Conservation (phyloP, 106 monocot genomes). For the Iris macrosiphon region DNA sequence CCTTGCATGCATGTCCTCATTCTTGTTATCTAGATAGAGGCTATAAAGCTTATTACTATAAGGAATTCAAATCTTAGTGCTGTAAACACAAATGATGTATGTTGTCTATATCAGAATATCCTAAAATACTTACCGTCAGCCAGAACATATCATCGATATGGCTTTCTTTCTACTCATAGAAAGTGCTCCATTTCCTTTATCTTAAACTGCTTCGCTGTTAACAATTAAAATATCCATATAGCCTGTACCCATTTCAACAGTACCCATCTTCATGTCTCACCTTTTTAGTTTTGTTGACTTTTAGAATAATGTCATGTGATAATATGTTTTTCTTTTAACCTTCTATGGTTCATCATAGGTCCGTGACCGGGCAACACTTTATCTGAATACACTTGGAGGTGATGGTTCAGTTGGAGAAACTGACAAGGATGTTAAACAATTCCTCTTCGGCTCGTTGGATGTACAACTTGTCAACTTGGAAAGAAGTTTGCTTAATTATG, state of each 20-base stretch:
- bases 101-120: no score
- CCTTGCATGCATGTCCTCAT: no score
- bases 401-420: slow-evolving; percentile 54
- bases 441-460: slow-evolving; percentile 91
- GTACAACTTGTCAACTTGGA: slow-evolving; percentile 85
- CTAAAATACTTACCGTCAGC: no score
- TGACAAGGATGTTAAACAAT: slow-evolving; percentile 66
- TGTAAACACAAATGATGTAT: no score
- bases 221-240: not conserved
- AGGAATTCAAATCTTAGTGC: no score
- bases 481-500: slow-evolving; percentile 79
- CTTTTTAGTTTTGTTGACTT: not conserved
- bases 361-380: slow-evolving; percentile 95
- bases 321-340: not conserved
- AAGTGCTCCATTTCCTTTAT: no score
- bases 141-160: no score
- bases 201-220: no score
- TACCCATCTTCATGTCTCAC: no score
- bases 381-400: slow-evolving; percentile 60
- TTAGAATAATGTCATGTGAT: not conserved
- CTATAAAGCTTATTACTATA: no score
- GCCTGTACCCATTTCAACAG: not conserved
- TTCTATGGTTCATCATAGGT: slow-evolving; percentile 34
- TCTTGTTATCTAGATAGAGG: no score
- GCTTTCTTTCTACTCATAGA: no score